Conservation (phyloP, 257 asterid genomes). For the Avicennia marina region DNA sequence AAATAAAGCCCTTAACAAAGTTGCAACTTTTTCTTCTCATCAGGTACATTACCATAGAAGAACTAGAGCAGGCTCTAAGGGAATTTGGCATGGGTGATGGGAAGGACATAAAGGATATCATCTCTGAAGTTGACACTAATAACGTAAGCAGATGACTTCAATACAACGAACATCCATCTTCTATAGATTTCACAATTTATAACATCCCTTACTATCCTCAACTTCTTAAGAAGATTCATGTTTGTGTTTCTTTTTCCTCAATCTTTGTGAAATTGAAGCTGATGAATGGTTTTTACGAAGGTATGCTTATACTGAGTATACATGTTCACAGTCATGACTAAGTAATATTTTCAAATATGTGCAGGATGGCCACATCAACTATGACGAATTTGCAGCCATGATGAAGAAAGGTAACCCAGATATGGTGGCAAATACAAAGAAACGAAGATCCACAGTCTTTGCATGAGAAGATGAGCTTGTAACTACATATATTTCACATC, state of each 20-base stretch:
- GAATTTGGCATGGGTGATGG: conserved; percentile 44
- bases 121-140: conserved; percentile 38
- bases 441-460: conserved; percentile 46
- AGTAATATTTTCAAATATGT: background rate
- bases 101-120: conserved; percentile 38
- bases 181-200: background rate
- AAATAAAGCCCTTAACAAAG: background rate
- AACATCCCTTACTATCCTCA: no score
- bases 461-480: conserved; percentile 1
- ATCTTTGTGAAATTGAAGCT: no score
- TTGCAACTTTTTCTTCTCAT: background rate
- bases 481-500: background rate
- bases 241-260: no score
- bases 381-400: conserved; percentile 67
- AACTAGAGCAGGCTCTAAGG: conserved; percentile 41
- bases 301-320: no score
- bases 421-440: conserved; percentile 37
- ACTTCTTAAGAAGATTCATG: background rate
- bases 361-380: conserved; percentile 69
- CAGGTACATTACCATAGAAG: conserved; percentile 43
- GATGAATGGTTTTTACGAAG: no score
- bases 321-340: no score
- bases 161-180: background rate
- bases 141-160: conserved; percentile 21
- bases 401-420: conserved; percentile 73